These are phyloP conservation scores for Paecilomyces fulvus DNA, from an alignment of 2,329 filamentous ascomycete genomes.

Conservation along the genomic window DNA sequence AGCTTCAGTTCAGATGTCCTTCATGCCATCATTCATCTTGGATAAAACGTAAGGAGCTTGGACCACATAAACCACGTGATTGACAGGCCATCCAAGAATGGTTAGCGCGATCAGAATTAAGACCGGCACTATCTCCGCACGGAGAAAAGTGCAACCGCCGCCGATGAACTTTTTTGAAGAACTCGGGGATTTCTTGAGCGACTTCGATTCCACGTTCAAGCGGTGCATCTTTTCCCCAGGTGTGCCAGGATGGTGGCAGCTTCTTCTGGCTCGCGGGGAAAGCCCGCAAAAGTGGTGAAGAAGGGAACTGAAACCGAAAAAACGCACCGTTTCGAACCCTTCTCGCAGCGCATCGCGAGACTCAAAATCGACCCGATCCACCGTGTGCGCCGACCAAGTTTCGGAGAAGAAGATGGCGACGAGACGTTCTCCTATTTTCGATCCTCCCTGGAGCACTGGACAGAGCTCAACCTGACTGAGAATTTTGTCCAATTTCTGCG, in stretches of 20 bases:
- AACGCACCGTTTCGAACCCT: conserved; percentile 84
- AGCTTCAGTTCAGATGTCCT: background rate
- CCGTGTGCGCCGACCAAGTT: conserved; percentile 70
- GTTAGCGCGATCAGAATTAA: conserved; percentile 5
- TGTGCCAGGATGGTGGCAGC: conserved; percentile 37
- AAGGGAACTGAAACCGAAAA: conserved; percentile 66
- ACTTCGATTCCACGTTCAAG: conserved; percentile 4
- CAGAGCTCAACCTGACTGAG: conserved; percentile 80
- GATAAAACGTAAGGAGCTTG: conserved; percentile 21
- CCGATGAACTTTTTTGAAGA: conserved; percentile 32
- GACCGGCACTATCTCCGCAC: conserved; percentile 15
- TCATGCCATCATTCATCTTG: conserved; percentile 6
- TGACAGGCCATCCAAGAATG: background rate
- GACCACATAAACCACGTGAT: conserved; percentile 24
- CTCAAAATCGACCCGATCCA: conserved; percentile 91
- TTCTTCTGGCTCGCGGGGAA: conserved; percentile 58
- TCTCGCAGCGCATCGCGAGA: conserved; percentile 80
- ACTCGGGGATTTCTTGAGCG: background rate
- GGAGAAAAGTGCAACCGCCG: conserved; percentile 22
- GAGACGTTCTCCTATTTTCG: conserved; percentile 80
- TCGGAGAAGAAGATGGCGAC: conserved; percentile 69
- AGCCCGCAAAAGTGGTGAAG: conserved; percentile 59
- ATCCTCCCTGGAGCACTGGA: conserved; percentile 76
- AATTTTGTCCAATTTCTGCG: conserved; percentile 70
- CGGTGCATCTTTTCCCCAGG: conserved; percentile 17